Conservation (phyloP, 306 rosid species). For the Morella rubra region DNA sequence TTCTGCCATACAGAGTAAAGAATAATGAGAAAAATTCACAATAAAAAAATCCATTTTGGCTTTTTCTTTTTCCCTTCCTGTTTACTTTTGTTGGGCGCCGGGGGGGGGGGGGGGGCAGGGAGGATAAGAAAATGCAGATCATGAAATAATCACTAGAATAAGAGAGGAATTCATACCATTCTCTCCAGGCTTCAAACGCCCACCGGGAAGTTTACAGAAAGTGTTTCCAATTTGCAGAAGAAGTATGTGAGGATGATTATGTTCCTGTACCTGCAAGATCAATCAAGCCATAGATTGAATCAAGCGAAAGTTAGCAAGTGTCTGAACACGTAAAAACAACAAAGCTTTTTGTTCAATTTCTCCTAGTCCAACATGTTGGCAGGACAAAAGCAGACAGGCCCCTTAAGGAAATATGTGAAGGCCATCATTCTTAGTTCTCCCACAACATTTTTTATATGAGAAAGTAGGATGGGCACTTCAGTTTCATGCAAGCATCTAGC, state of each 20-base stretch:
- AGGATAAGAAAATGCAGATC: conserved; percentile 3
- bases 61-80: too few relatives aligned
- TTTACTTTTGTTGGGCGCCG: too few relatives aligned
- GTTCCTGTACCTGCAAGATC: conserved; percentile 90
- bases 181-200: conserved; percentile 97
- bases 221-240: conserved; percentile 97
- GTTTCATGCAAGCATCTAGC: too few relatives aligned
- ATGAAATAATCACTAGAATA: background rate
- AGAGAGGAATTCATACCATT: conserved; percentile 56
- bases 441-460: too few relatives aligned
- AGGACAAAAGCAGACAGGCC: too few relatives aligned
- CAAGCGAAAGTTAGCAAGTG: conserved; percentile 14
- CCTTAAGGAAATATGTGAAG: too few relatives aligned
- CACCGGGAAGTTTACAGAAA: conserved; percentile 98
- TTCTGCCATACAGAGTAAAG: conserved; percentile 44
- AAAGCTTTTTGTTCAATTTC: conserved; percentile 9
- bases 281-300: conserved; percentile 9
- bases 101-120: background rate
- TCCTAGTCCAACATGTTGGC: background rate
- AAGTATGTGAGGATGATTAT: conserved; percentile 97
- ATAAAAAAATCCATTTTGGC: conserved; percentile 1
- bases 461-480: too few relatives aligned
- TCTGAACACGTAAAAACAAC: background rate
- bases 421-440: too few relatives aligned
- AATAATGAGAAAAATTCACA: background rate